Evolutionary conservation across 306 rosid species (phyloP), one percentile per base, ranked within the genome.

Genomic region (Cucumis cinereus): DNA sequence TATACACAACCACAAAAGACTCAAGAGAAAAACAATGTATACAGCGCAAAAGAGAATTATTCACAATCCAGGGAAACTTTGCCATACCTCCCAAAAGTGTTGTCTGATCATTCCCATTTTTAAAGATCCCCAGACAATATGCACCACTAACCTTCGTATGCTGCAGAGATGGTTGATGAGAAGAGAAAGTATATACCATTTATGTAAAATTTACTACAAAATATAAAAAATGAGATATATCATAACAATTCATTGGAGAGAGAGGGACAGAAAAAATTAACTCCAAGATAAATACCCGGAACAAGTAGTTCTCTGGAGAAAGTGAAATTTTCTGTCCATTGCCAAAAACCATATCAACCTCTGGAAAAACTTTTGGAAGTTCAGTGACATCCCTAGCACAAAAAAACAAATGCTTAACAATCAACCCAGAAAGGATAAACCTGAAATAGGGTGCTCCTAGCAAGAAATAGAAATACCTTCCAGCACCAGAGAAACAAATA

Each of bases 41-140:
- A 62, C 33, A 61, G 16, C 10, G 11, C 45, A 60, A 43, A 50
- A 71, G 54, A 53, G 24, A 69, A 17, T n/a, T 63, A 35, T 63
- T 15, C 15, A n/a, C 23, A 36, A 61, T 62, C 64, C 36, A 64
- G 55, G 9, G 56, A 76, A 36, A 17, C 54, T 45, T 23, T 10
- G 38, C 15, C 76, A 57, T 69, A 85, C 88, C 89, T 83, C 89
- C 89, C 81, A 86, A 81, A 78, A 86, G 89, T 67, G 87, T 86
- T 10, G 89, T 86, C 40, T 79, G 70, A 62, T 83, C 89, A 64
- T 77, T 77, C 19, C 77, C 83, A 83, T 86, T 83, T 78, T 64
- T 74, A 53, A 86, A 86, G 54, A 83, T 54, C 24, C 89, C 87
- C 80, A 86, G 80, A 82, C 89, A 86, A 83, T 86, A 86, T 20